A percentile compares a stretch with the other conserved stretches of the same genome.
Conservation (phyloP, 23 red algal genomes). For the Gracilariopsis chorda region DNA sequence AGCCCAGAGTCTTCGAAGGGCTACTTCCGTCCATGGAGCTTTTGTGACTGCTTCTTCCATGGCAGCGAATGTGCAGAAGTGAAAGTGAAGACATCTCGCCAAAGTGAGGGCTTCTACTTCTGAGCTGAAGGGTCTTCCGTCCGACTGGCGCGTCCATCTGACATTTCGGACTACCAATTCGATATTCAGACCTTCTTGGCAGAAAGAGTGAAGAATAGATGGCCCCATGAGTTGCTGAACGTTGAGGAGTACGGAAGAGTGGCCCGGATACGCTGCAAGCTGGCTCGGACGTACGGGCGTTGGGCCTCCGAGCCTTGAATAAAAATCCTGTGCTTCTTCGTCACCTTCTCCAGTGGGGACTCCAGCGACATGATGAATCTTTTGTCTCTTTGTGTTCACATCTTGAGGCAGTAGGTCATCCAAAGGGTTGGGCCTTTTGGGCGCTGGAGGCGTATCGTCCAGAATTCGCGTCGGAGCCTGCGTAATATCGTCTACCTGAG, state of each 20-base stretch:
- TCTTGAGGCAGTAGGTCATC: too few species aligned
- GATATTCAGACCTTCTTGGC: neutral
- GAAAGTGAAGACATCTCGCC: neutral
- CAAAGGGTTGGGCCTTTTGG: too few species aligned
- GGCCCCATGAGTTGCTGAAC: neutral
- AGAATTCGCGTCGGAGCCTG: too few species aligned
- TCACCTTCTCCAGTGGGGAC: too few species aligned
- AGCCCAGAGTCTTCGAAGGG: too few species aligned
- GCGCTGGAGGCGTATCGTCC: too few species aligned
- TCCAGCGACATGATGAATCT: too few species aligned
- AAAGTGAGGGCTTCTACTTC: neutral
- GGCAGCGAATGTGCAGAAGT: neutral
- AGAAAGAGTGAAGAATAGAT: neutral
- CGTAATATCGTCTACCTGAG: too few species aligned
- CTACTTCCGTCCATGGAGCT: too few species aligned
- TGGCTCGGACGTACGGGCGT: neutral
- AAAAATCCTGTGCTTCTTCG: neutral
- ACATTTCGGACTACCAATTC: neutral
- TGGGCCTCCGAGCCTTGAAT: neutral
- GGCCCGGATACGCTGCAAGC: neutral
- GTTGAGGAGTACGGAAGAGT: neutral
- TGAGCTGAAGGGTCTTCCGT: neutral
- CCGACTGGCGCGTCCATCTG: neutral
- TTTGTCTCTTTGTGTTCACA: too few species aligned
- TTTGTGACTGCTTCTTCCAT: too few species aligned